These are phyloP conservation scores for Stachybotrys chartarum DNA, from an alignment of 2,329 filamentous ascomycete genomes.

Conservation along the genomic window DNA sequence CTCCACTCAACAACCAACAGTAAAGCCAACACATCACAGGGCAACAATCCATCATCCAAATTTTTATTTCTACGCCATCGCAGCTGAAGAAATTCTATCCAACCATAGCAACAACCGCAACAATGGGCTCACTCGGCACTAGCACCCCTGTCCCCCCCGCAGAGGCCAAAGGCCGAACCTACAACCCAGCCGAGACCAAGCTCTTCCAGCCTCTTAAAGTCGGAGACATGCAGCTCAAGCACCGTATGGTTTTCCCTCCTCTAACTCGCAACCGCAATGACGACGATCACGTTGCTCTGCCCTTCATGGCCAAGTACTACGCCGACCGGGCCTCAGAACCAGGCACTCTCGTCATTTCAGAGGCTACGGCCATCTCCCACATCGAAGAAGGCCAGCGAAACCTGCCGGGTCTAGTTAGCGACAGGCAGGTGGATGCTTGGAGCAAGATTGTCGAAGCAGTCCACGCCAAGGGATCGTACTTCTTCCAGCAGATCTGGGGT, in stretches of 20 bases:
- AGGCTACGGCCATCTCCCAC: slow-evolving; percentile 34
- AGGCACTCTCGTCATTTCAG: slow-evolving; percentile 30
- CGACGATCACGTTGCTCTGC: slow-evolving; percentile 16
- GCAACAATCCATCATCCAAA: too few relatives aligned
- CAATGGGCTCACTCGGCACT: background rate
- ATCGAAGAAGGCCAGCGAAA: slow-evolving; percentile 25
- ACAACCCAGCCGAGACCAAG: background rate
- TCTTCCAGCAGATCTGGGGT: slow-evolving; percentile 58
- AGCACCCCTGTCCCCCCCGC: background rate
- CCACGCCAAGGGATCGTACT: slow-evolving; percentile 51
- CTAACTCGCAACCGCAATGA: slow-evolving; percentile 10
- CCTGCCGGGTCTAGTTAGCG: slow-evolving; percentile 41
- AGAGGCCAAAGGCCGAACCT: background rate
- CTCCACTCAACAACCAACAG: too few relatives aligned
- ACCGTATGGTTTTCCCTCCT: slow-evolving; percentile 18
- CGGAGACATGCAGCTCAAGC: slow-evolving; percentile 17
- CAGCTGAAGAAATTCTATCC: background rate
- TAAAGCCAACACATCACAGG: too few relatives aligned
- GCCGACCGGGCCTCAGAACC: slow-evolving; percentile 29
- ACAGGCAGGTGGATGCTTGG: slow-evolving; percentile 49
- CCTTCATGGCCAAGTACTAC: slow-evolving; percentile 24
- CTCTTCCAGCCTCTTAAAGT: slow-evolving; percentile 22
- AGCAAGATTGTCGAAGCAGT: slow-evolving; percentile 52
- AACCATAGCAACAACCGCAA: background rate
- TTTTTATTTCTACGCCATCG: too few relatives aligned